Percentiles rank a stretch among this genome's conserved stretches.
Evolutionary conservation across 2,329 filamentous ascomycete genomes (phyloP).

Genomic region (Mycocentrospora acerina): DNA sequence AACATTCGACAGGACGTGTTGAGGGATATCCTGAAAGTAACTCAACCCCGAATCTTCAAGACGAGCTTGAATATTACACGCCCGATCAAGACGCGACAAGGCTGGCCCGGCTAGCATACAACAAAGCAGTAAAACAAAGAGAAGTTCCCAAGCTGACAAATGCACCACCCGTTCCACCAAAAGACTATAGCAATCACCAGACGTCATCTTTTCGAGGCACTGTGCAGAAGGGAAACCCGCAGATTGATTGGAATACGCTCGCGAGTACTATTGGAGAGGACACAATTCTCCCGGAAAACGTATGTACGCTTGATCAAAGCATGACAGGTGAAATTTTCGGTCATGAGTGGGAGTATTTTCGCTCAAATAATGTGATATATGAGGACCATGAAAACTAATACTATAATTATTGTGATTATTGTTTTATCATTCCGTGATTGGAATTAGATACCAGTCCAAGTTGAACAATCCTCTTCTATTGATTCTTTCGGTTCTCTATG

Average conservation of each 20-base stretch:
- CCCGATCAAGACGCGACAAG: constrained; percentile 13
- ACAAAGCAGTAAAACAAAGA: constrained; percentile 9
- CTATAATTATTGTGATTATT: too few relatives aligned
- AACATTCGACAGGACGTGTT: constrained; percentile 23
- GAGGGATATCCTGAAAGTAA: constrained; percentile 33
- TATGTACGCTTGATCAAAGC: constrained; percentile 3
- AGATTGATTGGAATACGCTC: constrained; percentile 1
- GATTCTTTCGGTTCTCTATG: too few relatives aligned
- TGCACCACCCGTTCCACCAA: constrained; percentile 14
- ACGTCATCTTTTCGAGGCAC: background rate
- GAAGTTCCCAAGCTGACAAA: constrained; percentile 9
- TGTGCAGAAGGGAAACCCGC: background rate
- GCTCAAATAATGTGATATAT: background rate
- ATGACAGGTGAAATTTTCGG: constrained; percentile 1
- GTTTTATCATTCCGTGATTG: too few relatives aligned
- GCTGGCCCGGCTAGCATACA: constrained; percentile 26
- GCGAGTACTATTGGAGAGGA: constrained; percentile 14
- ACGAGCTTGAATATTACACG: constrained; percentile 30
- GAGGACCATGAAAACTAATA: too few relatives aligned
- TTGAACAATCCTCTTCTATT: too few relatives aligned
- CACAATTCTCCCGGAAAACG: constrained; percentile 1
- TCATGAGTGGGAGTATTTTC: background rate
- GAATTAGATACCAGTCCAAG: too few relatives aligned
- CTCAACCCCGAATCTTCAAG: constrained; percentile 24
- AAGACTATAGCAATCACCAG: constrained; percentile 12